These are phyloP conservation scores for Phytophthora macrochlamydospora DNA, from an alignment of 352 stramenopile genomes.

Conservation along the genomic window DNA sequence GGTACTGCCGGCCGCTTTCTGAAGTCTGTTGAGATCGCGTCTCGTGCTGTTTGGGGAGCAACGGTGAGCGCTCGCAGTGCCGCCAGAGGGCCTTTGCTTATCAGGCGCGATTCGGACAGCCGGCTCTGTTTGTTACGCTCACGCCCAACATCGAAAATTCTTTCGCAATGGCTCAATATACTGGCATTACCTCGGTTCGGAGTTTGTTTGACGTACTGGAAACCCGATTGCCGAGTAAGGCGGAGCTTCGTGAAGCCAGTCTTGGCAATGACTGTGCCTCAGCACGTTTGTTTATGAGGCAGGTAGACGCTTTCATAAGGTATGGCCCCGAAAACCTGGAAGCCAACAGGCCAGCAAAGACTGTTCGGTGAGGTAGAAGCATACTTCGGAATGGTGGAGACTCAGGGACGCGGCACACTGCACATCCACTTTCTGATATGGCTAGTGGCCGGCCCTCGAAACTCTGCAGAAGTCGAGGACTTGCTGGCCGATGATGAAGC, in stretches of 20 bases:
- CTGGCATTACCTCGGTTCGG: neutral
- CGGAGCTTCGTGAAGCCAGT: neutral
- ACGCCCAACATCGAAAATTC: conserved; percentile 4
- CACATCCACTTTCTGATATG: neutral
- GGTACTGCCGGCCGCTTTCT: neutral
- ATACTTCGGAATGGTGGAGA: conserved; percentile 4
- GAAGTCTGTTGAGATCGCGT: neutral
- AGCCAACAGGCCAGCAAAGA: neutral
- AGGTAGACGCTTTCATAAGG: conserved; percentile 3
- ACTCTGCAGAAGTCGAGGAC: neutral
- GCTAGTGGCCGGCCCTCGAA: neutral
- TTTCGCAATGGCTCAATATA: neutral
- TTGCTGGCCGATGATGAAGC: neutral
- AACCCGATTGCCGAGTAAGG: neutral
- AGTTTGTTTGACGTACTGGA: too few relatives aligned
- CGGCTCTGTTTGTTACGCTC: conserved; percentile 2
- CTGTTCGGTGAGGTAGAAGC: neutral
- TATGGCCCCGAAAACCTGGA: neutral
- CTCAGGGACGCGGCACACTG: neutral
- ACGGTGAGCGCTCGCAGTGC: neutral
- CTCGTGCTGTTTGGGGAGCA: conserved; percentile 1
- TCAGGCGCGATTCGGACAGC: neutral
- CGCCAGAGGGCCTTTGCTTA: neutral
- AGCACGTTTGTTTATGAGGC: conserved; percentile 3
- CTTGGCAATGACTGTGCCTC: neutral